phyloP scores from a whole-genome alignment of 495 filamentous ascomycete genomes.

The Penicillium paxilli region DNA sequence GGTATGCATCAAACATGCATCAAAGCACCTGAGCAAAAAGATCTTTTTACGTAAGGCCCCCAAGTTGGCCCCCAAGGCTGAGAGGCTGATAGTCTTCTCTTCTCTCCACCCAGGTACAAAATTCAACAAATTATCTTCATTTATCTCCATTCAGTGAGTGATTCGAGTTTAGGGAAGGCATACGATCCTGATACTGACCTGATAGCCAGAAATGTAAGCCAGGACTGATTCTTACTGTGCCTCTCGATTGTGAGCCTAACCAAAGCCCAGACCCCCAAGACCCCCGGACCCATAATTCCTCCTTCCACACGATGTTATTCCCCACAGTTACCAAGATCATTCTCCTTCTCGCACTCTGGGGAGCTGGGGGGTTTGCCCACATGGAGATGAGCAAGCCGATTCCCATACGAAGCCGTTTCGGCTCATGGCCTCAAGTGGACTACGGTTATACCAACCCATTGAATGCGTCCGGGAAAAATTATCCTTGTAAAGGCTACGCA shows the following conservation, averaged over 20 bases:
- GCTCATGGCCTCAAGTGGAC: neutral
- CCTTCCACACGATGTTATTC: constrained; percentile 1
- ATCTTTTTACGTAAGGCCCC: neutral
- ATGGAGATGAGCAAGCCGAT: constrained; percentile 4
- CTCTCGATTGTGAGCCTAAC: constrained; percentile 4
- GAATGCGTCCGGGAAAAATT: constrained; percentile 42
- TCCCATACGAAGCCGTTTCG: constrained; percentile 2
- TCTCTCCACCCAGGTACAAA: constrained; percentile 1
- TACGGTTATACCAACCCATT: constrained; percentile 4
- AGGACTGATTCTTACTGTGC: constrained; percentile 1
- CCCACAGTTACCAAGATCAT: neutral
- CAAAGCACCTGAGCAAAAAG: constrained; percentile 1
- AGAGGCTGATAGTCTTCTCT: constrained; percentile 1
- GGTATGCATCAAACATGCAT: constrained; percentile 2
- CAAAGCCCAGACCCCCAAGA: constrained; percentile 1
- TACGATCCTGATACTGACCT: neutral
- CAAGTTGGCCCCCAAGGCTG: constrained; percentile 1
- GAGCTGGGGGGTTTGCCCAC: constrained; percentile 2
- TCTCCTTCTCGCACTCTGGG: constrained; percentile 3
- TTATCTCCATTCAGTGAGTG: constrained; percentile 1
- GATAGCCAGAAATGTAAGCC: constrained; percentile 1
- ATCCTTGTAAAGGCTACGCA: constrained; percentile 67
- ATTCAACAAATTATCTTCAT: constrained; percentile 4
- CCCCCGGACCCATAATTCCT: neutral
- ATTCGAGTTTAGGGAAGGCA: constrained; percentile 2